phyloP scores from a whole-genome alignment of 2,329 filamentous ascomycete genomes.

The Cladobotryum mycophilum region DNA sequence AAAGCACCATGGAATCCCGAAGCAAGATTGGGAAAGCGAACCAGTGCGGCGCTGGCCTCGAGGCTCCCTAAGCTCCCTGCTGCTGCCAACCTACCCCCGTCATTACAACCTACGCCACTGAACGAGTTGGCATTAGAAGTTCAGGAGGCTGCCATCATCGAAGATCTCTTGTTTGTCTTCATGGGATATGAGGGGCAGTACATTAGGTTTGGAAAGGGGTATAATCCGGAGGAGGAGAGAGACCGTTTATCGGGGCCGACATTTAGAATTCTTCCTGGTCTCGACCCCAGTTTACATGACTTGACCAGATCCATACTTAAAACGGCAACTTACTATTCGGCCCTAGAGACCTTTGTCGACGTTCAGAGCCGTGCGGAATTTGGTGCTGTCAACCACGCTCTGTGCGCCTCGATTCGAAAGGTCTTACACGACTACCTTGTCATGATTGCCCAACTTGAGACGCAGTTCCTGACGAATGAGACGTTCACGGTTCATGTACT shows the following conservation, averaged over 20 bases:
- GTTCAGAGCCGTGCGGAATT: constrained; percentile 90
- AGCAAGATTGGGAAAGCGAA: constrained; percentile 31
- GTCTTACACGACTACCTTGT: constrained; percentile 89
- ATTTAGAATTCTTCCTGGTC: constrained; percentile 72
- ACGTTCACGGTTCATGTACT: constrained; percentile 89
- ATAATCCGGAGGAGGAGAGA: constrained; percentile 79
- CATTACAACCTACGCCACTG: constrained; percentile 64
- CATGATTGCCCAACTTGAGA: constrained; percentile 87
- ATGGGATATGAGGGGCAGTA: constrained; percentile 99
- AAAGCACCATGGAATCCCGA: constrained; percentile 39
- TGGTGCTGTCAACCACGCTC: constrained; percentile 87
- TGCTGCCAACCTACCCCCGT: constrained; percentile 65
- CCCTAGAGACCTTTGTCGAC: constrained; percentile 87
- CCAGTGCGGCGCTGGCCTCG: constrained; percentile 65
- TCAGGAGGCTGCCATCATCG: constrained; percentile 81
- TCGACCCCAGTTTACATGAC: constrained; percentile 88
- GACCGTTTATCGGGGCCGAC: constrained; percentile 76
- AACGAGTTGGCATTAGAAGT: constrained; percentile 67
- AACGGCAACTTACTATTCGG: constrained; percentile 89
- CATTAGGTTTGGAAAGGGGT: constrained; percentile 76
- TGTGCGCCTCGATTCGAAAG: constrained; percentile 91
- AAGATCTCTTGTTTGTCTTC: constrained; percentile 88
- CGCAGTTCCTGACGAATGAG: constrained; percentile 82
- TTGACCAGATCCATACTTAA: constrained; percentile 83
- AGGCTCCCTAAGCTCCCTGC: constrained; percentile 61